Conservation (phyloP, 495 filamentous ascomycete species). For the Penicillium goetzii region DNA sequence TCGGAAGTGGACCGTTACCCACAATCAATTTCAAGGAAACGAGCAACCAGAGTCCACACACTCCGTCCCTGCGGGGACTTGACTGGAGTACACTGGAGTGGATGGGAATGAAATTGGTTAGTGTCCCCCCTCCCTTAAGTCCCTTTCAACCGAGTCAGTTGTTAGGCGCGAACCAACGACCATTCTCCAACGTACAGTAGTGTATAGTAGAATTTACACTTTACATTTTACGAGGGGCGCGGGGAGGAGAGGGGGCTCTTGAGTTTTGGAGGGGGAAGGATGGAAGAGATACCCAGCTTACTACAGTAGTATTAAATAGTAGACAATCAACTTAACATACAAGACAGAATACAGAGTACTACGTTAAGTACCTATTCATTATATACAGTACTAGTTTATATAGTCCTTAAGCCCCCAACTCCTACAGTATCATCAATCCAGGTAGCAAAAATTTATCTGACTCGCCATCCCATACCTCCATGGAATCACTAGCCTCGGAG, state of each 20-base stretch:
- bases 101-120: no score
- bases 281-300: not conserved
- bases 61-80: not conserved
- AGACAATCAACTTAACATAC: no score
- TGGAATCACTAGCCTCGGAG: not conserved
- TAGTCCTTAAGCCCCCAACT: no score
- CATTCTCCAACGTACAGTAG: not conserved
- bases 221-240: not conserved
- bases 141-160: not conserved
- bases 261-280: not conserved
- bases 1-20: conserved; percentile 10
- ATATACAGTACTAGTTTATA: no score
- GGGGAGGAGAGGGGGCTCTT: conserved; percentile 13
- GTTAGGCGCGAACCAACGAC: not conserved
- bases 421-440: no score
- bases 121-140: not conserved
- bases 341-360: no score
- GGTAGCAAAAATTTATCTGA: not conserved
- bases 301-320: no score
- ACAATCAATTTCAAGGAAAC: conserved; percentile 26
- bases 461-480: not conserved
- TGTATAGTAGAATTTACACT: not conserved
- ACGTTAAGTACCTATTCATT: no score
- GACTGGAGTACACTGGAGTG: conserved; percentile 1
- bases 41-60: conserved; percentile 14